Base-by-base conservation (phyloP, 768 basidiomycete species). In the Phallus indusiatus region DNA sequence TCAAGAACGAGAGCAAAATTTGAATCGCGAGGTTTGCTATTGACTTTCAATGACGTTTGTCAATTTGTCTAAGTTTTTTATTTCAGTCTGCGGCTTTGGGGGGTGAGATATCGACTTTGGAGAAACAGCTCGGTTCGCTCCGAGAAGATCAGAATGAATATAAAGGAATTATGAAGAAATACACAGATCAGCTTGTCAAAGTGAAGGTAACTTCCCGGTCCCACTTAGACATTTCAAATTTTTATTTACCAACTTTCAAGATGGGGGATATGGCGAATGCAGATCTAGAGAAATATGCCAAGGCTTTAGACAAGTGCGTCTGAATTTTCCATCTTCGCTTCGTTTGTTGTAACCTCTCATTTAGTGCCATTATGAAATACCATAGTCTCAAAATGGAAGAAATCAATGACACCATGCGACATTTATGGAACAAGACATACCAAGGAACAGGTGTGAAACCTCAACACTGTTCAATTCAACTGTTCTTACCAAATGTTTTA, bases 301-400 rank as follows among this genome's bases (percentile, higher is more conserved):
- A 98, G 68, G 96, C 96, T 1, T 73, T 99, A 52, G 96, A 99
- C 74, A 95, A 89, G 95, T 97, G 64, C 64, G 86, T 68, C 20
- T 14, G 1, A 21, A 53, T 18, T 20, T 42, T 5, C 42, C 33
- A 48, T 28, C 49, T 49, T 33, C 33, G 24, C 5, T 55, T 51
- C n/a, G n/a, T 52, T 24, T 5, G n/a, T 34, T 54, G 18, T 68
- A 54, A 72, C 2, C 28, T 62, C 35, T 47, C 46, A 50, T 55
- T 20, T 60, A 97, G 95, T 64, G 96, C 94, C 47, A 98, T 99
- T 70, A 96, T 99, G 91, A 92, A 91, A 71, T 99, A 97, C 67
- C 96, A 99, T 67, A 76, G 85, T 14, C 78, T 96, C 65, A 99
- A 99, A 74, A 96, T 98, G 96, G 92, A 94, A 71, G 96, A 99